phyloP scores from a whole-genome alignment of 148 eudicot genomes.

The Suaeda aralocaspica region DNA sequence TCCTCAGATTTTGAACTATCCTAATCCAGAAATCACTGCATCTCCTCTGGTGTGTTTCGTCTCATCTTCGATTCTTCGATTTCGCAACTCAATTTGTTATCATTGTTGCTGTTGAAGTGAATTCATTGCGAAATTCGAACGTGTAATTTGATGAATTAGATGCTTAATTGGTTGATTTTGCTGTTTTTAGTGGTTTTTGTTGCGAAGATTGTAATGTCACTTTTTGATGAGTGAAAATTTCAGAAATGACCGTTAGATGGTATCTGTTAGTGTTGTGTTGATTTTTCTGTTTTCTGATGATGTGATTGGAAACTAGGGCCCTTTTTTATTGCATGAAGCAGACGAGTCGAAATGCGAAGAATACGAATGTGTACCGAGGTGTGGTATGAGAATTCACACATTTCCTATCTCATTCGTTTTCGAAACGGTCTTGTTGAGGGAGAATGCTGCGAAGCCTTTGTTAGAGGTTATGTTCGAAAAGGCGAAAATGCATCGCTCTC shows the following conservation, averaged over 20 bases:
- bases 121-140: not conserved
- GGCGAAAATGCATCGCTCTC: not conserved
- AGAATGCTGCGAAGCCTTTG: conserved; percentile 69
- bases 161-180: not conserved
- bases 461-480: conserved; percentile 54
- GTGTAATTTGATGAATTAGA: not conserved
- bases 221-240: not conserved
- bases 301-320: not conserved
- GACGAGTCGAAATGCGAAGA: conserved; percentile 30
- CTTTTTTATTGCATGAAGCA: conserved; percentile 12
- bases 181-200: not conserved
- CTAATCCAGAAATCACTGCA: conserved; percentile 61
- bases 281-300: conserved; percentile 4
- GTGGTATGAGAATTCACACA: conserved; percentile 59
- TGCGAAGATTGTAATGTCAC: not conserved
- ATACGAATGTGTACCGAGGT: conserved; percentile 50
- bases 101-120: not conserved
- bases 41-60: conserved; percentile 55
- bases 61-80: not conserved
- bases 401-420: conserved; percentile 65
- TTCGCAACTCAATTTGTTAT: not conserved
- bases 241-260: not conserved
- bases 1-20: conserved; percentile 60
- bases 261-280: not conserved
- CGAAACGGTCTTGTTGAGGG: conserved; percentile 66